A percentile compares a stretch with the other conserved stretches of the same genome.
These are phyloP conservation scores for Phytophthora sp. DNA, from an alignment of 352 stramenopile genomes.

Conservation along the genomic window DNA sequence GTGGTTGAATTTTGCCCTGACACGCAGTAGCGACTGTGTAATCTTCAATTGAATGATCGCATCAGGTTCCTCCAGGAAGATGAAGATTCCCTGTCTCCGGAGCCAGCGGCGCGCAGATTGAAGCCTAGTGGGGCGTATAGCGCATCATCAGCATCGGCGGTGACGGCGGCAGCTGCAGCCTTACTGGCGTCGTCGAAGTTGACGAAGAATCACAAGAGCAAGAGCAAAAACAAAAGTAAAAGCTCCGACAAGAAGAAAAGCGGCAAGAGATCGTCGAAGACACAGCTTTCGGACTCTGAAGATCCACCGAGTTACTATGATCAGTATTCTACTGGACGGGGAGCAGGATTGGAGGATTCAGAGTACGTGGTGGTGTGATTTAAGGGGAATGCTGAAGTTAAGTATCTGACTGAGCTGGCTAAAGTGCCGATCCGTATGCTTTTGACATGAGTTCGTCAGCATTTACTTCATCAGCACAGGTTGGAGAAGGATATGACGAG, in stretches of 20 bases:
- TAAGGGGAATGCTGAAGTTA: neutral
- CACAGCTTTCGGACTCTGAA: slow-evolving; percentile 50
- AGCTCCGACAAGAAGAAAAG: slow-evolving; percentile 35
- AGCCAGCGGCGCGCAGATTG: slow-evolving; percentile 23
- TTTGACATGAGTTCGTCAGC: slow-evolving; percentile 62
- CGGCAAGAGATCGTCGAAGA: slow-evolving; percentile 30
- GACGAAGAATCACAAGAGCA: slow-evolving; percentile 29
- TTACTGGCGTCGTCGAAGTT: slow-evolving; percentile 58
- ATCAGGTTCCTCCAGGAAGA: slow-evolving; percentile 64
- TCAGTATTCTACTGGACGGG: slow-evolving; percentile 10
- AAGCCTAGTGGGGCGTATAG: slow-evolving; percentile 4
- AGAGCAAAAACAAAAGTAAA: slow-evolving; percentile 28
- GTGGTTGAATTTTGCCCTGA: slow-evolving; percentile 8
- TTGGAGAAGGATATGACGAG: slow-evolving; percentile 26
- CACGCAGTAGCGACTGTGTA: slow-evolving; percentile 5
- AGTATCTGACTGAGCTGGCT: slow-evolving; percentile 3
- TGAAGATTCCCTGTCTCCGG: slow-evolving; percentile 55
- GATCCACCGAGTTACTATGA: slow-evolving; percentile 71
- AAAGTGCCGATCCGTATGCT: slow-evolving; percentile 71
- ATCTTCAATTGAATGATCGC: slow-evolving; percentile 5
- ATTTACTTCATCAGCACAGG: slow-evolving; percentile 28
- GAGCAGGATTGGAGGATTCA: slow-evolving; percentile 15
- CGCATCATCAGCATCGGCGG: slow-evolving; percentile 35
- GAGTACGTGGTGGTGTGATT: slow-evolving; percentile 26
- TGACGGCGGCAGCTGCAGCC: slow-evolving; percentile 55